Base-by-base conservation (phyloP, 257 asterid genomes). In the Fraxinus cuspidata region DNA sequence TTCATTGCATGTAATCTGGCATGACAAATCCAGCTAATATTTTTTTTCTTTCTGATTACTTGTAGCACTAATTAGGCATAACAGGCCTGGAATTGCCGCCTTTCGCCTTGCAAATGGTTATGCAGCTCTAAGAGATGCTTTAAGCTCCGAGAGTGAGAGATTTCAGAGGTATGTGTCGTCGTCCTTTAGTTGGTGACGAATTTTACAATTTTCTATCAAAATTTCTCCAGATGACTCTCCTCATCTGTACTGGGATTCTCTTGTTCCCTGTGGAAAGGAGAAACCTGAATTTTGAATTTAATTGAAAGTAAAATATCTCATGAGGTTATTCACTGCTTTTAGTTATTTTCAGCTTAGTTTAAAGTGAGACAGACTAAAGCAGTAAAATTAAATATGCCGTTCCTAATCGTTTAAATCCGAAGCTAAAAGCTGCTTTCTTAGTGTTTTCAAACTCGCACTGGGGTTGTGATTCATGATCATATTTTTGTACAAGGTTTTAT, bases 101-200 rank as follows among this genome's bases (percentile, higher is more conserved):
- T 95, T 95, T 76, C 96, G 93, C 18, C 86, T 91, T 81, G 96
- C 96, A 70, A 95, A 91, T 80, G 99, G 99, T 27, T 93, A 89
- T 75, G 88, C 96, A 0, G 83, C 83, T 60, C 85, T 95, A n/a
- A 88, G 88, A 85, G 98, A 93, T 76, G 97, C 98, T 75, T 81
- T 95, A 74, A 78, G 90, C 81, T 86, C 96, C 21, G 97, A 87
- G 70, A 86, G 78, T 74, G 89, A 77, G 68, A 88, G 93, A 76
- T 90, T 91, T 81, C 98, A 93, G 70, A 91, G 98, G 97, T 95
- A 18, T 53, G 60, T 76, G 63, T 18, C 18, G 2, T 51, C 8
- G 40, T 40, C 4, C 3, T 73, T 51, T 28, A 38, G 23, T 79
- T 47, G 5, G 15, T 19, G 47, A 42, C 35, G 31, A 38, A 10